Evolutionary conservation across 345 rosid species (phyloP).

Genomic region (Clarkia xantiana): DNA sequence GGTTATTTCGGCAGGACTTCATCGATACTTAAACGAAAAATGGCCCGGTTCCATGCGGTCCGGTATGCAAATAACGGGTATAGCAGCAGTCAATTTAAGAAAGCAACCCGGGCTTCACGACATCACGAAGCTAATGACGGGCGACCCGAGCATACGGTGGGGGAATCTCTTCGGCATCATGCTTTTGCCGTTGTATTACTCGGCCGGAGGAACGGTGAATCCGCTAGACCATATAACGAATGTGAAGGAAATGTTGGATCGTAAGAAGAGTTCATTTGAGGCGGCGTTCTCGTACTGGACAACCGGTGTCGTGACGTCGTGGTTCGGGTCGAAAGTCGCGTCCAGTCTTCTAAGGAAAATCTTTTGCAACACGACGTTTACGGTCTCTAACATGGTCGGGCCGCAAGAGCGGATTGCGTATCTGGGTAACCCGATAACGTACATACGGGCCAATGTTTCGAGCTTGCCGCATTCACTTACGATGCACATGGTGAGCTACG

Average conservation of each 20-base stretch:
- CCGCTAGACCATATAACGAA: slow-evolving; percentile 27
- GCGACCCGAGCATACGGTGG: slow-evolving; percentile 11
- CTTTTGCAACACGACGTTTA: background rate
- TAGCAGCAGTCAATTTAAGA: background rate
- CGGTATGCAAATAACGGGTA: background rate
- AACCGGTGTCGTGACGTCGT: slow-evolving; percentile 23
- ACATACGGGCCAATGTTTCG: slow-evolving; percentile 21
- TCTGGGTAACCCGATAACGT: slow-evolving; percentile 26
- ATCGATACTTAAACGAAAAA: background rate
- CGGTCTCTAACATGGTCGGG: slow-evolving; percentile 26
- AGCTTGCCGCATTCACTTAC: slow-evolving; percentile 39
- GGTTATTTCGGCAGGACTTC: background rate
- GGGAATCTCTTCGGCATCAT: slow-evolving; percentile 42
- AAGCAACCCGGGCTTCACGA: slow-evolving; percentile 10
- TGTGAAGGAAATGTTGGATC: slow-evolving; percentile 34
- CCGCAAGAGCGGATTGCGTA: slow-evolving; percentile 28
- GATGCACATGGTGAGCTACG: slow-evolving; percentile 60
- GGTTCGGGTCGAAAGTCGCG: slow-evolving; percentile 11
- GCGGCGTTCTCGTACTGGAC: slow-evolving; percentile 31
- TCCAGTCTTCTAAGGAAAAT: too few relatives aligned
- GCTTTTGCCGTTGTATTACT: slow-evolving; percentile 29
- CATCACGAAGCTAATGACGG: slow-evolving; percentile 4
- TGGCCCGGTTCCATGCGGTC: background rate
- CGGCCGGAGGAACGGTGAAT: slow-evolving; percentile 8
- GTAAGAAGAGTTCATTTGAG: slow-evolving; percentile 32